Evolutionary conservation across 1,284 basidiomycete genomes (phyloP).

Genomic region (Afroboletus lepidellus): DNA sequence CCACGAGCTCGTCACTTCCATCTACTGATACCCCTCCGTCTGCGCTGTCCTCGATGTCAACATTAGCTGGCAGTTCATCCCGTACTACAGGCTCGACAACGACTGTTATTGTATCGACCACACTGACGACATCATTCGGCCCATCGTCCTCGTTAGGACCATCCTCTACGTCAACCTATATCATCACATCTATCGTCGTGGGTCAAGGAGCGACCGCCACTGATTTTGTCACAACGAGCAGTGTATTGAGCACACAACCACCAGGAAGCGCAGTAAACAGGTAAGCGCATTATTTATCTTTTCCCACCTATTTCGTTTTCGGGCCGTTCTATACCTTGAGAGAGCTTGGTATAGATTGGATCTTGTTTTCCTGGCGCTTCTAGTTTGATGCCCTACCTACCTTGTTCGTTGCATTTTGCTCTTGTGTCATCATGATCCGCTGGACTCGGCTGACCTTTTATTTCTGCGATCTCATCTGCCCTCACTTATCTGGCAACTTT

Average conservation of each 20-base stretch:
- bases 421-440: constrained; percentile 17
- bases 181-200: constrained; percentile 20
- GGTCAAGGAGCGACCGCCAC: constrained; percentile 18
- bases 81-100: constrained; percentile 1
- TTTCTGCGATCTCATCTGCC: constrained; percentile 13
- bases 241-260: constrained; percentile 25
- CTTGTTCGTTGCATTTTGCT: constrained; percentile 10
- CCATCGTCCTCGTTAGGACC: neutral
- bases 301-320: neutral
- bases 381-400: constrained; percentile 2
- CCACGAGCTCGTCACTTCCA: neutral
- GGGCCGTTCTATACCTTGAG: constrained; percentile 2
- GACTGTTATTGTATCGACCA: constrained; percentile 16
- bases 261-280: constrained; percentile 5
- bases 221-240: constrained; percentile 22
- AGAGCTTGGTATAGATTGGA: constrained; percentile 12
- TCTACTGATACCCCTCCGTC: neutral
- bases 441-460: constrained; percentile 20
- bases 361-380: neutral
- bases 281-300: constrained; percentile 16
- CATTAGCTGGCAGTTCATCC: neutral
- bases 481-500: constrained; percentile 14
- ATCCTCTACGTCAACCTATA: constrained; percentile 21
- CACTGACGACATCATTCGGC: constrained; percentile 8
- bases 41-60: neutral